Evolutionary conservation across 345 rosid genomes (phyloP), one percentile per base, ranked within the genome.

Genomic region (Heritiera fomes): DNA sequence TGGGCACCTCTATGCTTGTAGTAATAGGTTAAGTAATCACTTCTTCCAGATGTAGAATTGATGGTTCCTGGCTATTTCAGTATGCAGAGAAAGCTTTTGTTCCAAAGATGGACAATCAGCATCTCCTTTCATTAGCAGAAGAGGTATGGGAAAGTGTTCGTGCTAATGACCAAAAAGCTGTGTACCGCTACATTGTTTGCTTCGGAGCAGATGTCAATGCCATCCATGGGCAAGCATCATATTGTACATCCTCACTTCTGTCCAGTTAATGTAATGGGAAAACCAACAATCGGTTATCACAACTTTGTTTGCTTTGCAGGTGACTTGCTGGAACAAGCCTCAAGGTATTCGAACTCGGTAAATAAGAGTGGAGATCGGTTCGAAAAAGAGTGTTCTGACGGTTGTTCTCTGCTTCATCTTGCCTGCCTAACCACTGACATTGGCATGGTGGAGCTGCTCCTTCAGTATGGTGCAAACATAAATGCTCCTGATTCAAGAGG

Each of bases 341-440:
- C 81, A 45, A 79, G 85, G 75, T 81, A 47, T 75, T 76, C 72
- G 50, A 73, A 83, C 64, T 77, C 88, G 34, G 69, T 73, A 55
- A 79, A 71, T 56, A 64, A 75, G 18, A 78, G 45, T 45, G 87
- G 82, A 68, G 87, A 83, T 81, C 82, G 72, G 68, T 75, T 80
- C 58, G 71, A 79, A 77, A 83, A 84, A 72, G 91, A 90, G 40
- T 77, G 80, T 63, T 80, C 88, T 64, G 86, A 84, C 43, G 85
- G 88, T 38, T 90, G 93, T 77, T 88, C 93, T 34, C 80, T 92
- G 81, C 94, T 92, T 87, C 97, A 92, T 82, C 90, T 90, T 5
- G 94, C 97, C 72, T 92, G 97, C 84, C 83, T 90, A 75, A 84
- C 82, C 82, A 89, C 94, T 75, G 97, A 90, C 81, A 84, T 88